A percentile compares a stretch with the other conserved stretches of the same genome.
Evolutionary conservation across 208 protist genomes (phyloP).

Genomic region (Leishmania gerbilli): DNA sequence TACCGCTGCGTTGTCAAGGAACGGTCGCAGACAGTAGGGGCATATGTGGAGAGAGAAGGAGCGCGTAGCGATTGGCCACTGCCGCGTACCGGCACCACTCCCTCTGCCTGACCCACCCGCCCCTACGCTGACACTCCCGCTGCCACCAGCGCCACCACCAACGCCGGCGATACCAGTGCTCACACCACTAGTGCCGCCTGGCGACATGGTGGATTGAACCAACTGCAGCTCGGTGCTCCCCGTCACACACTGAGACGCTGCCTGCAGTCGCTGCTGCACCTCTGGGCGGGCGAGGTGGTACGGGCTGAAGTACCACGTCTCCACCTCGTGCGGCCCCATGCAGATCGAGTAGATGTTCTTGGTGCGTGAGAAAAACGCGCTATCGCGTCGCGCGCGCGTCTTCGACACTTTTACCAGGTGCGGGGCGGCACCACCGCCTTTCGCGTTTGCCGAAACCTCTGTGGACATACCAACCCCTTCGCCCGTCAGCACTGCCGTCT

Average conservation of each 20-base stretch:
- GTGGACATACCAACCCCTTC: background rate
- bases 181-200: background rate
- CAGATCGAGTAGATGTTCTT: conserved; percentile 97
- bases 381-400: conserved; percentile 75
- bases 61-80: conserved; percentile 37
- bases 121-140: background rate
- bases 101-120: background rate
- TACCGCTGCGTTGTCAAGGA: conserved; percentile 80
- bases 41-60: conserved; percentile 95
- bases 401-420: conserved; percentile 75
- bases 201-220: conserved; percentile 15
- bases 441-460: conserved; percentile 36
- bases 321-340: conserved; percentile 95
- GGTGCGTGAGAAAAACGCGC: conserved; percentile 89
- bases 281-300: conserved; percentile 92
- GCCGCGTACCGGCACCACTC: background rate
- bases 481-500: conserved; percentile 10
- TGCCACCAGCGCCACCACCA: conserved; percentile 13
- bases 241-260: conserved; percentile 48
- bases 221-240: conserved; percentile 63
- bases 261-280: conserved; percentile 61
- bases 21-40: conserved; percentile 97
- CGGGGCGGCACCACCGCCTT: conserved; percentile 41
- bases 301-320: conserved; percentile 98
- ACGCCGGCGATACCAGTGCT: background rate